Evolutionary conservation across 2,329 filamentous ascomycete genomes (phyloP), one percentile per base, ranked within the genome.

Genomic region (Trichoderma sp.): DNA sequence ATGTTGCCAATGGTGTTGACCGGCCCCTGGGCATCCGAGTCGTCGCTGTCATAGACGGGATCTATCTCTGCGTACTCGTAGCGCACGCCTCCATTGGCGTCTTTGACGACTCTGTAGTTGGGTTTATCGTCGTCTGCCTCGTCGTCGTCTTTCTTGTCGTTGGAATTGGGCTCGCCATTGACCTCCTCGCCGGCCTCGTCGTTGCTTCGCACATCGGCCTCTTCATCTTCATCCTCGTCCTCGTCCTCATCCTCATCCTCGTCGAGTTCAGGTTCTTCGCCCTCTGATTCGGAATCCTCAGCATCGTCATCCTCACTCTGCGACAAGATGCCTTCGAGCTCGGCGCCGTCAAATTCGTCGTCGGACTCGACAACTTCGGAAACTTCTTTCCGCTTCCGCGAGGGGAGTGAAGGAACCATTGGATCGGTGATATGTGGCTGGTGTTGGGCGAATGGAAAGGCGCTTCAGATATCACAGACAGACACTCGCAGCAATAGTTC

Each of bases 1-100:
- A 99, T 99, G 77, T 98, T 86, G 72, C 95, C 96, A 74, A 99
- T 97, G 0, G 95, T 98, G 81, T 99, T 99, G 61, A 84, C 85
- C 32, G 90, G 87, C 67, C 88, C 90, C 70, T 91, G 88, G 4
- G 89, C 90, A 77, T 97, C 94, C 3, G 92, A 92, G 76, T 97
- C 94, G 80, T 99, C 96, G 2, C 94, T 97, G 76, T 98, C 95
- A 80, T 99, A 97, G 64, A 93, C 90, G 3, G 94, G 92, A 72
- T 98, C 91, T 71, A 99, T 93, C 76, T 98, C 95, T 70, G 91
- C 88, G 80, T 98, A 99, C 53, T 97, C 86, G 76, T 97, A 99
- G 78, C 95, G 89, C 71, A 90, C 87, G 74, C 93, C 92, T 69
- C 95, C 95, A 80, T 97, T 95, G 73, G 95, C 94, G 75, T 97